phyloP scores from a whole-genome alignment of 2,329 filamentous ascomycete species.

The Rachicladosporium sp. region DNA sequence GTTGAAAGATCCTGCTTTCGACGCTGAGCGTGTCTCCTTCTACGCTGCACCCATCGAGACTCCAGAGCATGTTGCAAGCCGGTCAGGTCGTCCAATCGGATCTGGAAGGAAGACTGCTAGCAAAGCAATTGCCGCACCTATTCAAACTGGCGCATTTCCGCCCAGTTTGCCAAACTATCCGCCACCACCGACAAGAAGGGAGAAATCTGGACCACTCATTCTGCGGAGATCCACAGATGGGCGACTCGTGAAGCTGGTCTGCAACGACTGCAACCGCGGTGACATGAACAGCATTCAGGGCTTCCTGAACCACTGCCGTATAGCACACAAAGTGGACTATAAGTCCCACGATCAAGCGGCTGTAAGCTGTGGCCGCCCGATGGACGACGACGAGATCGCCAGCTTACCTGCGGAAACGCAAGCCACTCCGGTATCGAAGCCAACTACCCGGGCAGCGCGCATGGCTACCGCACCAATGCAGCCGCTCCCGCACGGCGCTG shows the following conservation, averaged over 20 bases:
- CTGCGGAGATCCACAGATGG: slow-evolving; percentile 74
- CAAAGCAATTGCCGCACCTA: slow-evolving; percentile 46
- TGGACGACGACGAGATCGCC: slow-evolving; percentile 52
- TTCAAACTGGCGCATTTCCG: slow-evolving; percentile 44
- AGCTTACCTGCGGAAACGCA: slow-evolving; percentile 18
- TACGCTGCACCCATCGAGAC: slow-evolving; percentile 39
- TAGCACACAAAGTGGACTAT: slow-evolving; percentile 84
- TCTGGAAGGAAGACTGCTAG: slow-evolving; percentile 38
- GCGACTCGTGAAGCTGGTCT: slow-evolving; percentile 78
- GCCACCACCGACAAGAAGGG: slow-evolving; percentile 60
- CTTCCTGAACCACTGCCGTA: slow-evolving; percentile 98
- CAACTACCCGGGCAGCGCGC: slow-evolving; percentile 1
- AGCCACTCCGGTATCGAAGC: slow-evolving; percentile 4
- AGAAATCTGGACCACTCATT: slow-evolving; percentile 58
- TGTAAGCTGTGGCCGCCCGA: slow-evolving; percentile 69
- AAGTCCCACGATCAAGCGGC: slow-evolving; percentile 94
- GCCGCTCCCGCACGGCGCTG: slow-evolving; percentile 8
- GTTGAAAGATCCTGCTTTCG: slow-evolving; percentile 76
- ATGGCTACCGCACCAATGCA: not conserved
- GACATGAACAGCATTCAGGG: slow-evolving; percentile 95
- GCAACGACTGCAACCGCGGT: slow-evolving; percentile 70
- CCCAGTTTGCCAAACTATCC: slow-evolving; percentile 52
- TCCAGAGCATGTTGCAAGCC: slow-evolving; percentile 44
- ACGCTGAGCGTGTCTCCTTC: slow-evolving; percentile 54
- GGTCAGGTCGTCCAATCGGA: slow-evolving; percentile 67